A percentile compares a stretch with the other conserved stretches of the same genome.
phyloP scores from a whole-genome alignment of 768 basidiomycete species.

The Psilocybe cyanescens region DNA sequence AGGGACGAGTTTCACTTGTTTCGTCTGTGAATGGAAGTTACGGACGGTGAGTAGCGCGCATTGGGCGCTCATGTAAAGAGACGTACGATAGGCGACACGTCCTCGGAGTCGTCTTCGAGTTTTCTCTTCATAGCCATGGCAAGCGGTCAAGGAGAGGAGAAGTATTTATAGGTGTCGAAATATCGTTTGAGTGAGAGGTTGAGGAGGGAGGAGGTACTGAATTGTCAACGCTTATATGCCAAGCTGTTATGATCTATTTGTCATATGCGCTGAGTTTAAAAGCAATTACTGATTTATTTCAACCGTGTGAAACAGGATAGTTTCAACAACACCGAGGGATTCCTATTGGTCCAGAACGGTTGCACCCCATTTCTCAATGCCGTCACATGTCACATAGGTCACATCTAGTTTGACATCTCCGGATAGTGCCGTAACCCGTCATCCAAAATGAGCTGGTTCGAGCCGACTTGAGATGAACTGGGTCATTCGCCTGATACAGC shows the following conservation, averaged over 20 bases:
- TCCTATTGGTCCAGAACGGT: slow-evolving; percentile 27
- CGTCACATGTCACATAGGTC: background rate
- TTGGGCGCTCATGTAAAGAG: slow-evolving; percentile 19
- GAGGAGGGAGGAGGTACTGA: slow-evolving; percentile 11
- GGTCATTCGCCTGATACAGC: background rate
- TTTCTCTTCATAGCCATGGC: slow-evolving; percentile 80
- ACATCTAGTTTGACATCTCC: background rate
- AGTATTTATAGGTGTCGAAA: slow-evolving; percentile 11
- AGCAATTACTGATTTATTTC: slow-evolving; percentile 20
- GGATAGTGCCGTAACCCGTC: background rate
- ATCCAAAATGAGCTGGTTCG: slow-evolving; percentile 8
- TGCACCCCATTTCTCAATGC: slow-evolving; percentile 9
- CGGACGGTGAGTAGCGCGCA: slow-evolving; percentile 26
- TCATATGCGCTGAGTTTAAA: slow-evolving; percentile 19
- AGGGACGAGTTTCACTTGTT: slow-evolving; percentile 76
- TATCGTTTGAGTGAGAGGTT: slow-evolving; percentile 24
- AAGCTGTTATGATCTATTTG: slow-evolving; percentile 29
- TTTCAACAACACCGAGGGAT: slow-evolving; percentile 13
- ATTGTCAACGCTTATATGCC: slow-evolving; percentile 31
- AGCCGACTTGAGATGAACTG: background rate
- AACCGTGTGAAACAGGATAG: slow-evolving; percentile 20
- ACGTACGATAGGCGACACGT: slow-evolving; percentile 53
- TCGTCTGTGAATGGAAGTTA: slow-evolving; percentile 41
- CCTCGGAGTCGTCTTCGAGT: slow-evolving; percentile 61
- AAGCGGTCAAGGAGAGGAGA: slow-evolving; percentile 23